These are phyloP conservation scores for Colletotrichum lindemuthianum DNA, from an alignment of 2,329 filamentous ascomycete genomes.

Conservation along the genomic window DNA sequence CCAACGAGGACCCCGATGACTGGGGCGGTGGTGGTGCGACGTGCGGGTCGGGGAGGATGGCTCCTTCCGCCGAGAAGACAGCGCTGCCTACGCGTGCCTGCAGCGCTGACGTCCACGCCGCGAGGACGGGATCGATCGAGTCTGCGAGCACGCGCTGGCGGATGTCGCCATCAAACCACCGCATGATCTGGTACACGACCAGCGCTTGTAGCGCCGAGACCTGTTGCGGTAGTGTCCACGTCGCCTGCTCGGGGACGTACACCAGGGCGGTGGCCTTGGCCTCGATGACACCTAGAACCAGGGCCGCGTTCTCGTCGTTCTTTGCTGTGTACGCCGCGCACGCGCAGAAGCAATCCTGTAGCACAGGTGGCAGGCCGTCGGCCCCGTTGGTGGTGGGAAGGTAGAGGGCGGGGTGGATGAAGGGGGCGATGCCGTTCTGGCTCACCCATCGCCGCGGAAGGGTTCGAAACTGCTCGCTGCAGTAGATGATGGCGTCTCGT, in stretches of 20 bases:
- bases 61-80: constrained; percentile 31
- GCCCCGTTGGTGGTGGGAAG: constrained; percentile 30
- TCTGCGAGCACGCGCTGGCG: constrained; percentile 39
- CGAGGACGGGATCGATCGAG: constrained; percentile 34
- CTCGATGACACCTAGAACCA: constrained; percentile 40
- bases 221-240: constrained; percentile 37
- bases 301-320: constrained; percentile 40
- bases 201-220: constrained; percentile 38
- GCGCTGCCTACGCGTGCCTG: constrained; percentile 32
- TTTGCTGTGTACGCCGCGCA: constrained; percentile 41
- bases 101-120: constrained; percentile 36
- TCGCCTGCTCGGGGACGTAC: constrained; percentile 33
- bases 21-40: constrained; percentile 6
- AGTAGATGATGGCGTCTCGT: constrained; percentile 33
- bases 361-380: constrained; percentile 38
- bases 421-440: constrained; percentile 39
- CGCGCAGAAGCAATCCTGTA: constrained; percentile 44
- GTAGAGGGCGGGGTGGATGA: constrained; percentile 44
- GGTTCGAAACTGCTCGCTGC: constrained; percentile 34
- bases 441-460: constrained; percentile 42
- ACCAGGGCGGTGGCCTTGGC: constrained; percentile 38
- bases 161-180: constrained; percentile 39
- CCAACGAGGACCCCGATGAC: constrained; percentile 16
- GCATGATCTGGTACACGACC: constrained; percentile 40
- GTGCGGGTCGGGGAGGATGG: constrained; percentile 15